These are phyloP conservation scores for Alternaria ventricosa DNA, from an alignment of 2,329 filamentous ascomycete genomes.

Conservation along the genomic window DNA sequence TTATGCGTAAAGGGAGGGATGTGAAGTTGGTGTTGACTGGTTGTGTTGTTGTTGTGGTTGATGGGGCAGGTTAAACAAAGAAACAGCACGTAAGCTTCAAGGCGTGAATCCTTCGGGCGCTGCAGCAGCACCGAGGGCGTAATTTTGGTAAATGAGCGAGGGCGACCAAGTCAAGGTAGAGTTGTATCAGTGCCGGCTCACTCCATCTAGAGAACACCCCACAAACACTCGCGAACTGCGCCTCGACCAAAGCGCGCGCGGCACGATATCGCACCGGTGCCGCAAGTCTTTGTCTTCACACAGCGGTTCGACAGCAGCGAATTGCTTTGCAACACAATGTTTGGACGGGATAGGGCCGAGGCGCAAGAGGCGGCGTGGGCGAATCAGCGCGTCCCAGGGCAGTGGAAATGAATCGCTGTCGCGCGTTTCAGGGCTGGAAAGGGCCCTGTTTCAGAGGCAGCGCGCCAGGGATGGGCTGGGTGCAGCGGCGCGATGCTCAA, in stretches of 20 bases:
- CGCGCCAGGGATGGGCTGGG: slow-evolving; percentile 13
- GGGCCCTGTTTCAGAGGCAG: slow-evolving; percentile 38
- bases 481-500: slow-evolving; percentile 4
- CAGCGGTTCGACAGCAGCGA: slow-evolving; percentile 35
- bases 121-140: neutral
- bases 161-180: slow-evolving; percentile 8
- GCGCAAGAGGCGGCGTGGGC: slow-evolving; percentile 16
- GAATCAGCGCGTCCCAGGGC: slow-evolving; percentile 29
- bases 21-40: neutral
- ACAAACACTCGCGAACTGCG: neutral
- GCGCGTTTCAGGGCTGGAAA: slow-evolving; percentile 41
- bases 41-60: neutral
- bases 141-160: slow-evolving; percentile 15
- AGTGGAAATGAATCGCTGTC: slow-evolving; percentile 37
- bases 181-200: neutral
- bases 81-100: neutral
- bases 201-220: neutral
- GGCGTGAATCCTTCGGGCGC: neutral
- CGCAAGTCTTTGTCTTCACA: slow-evolving; percentile 5
- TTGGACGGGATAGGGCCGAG: slow-evolving; percentile 17
- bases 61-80: neutral
- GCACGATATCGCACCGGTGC: slow-evolving; percentile 4
- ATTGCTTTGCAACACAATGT: slow-evolving; percentile 12
- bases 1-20: neutral
- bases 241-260: slow-evolving; percentile 3